A percentile compares a stretch with the other conserved stretches of the same genome.
Conservation (phyloP, 306 rosid genomes). For the Vicia faba region DNA sequence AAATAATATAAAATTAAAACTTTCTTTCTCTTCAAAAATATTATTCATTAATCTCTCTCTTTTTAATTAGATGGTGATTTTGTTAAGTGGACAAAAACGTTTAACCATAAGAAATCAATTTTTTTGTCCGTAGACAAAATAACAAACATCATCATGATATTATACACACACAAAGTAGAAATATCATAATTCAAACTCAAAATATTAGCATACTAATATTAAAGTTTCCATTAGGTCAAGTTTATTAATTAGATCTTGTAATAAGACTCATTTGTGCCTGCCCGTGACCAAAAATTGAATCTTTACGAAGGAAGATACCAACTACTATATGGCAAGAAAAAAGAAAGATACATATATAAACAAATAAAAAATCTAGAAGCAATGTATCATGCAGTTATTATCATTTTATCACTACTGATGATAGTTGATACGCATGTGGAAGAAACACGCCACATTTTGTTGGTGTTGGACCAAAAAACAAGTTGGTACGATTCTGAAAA, state of each 20-base stretch:
- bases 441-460: constrained; percentile 26
- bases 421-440: constrained; percentile 16
- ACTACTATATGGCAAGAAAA: background rate
- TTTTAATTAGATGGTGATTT: background rate
- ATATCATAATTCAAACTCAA: too few relatives aligned
- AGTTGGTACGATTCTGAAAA: constrained; percentile 9
- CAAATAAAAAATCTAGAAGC: background rate
- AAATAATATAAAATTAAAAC: background rate
- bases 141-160: too few relatives aligned
- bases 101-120: too few relatives aligned
- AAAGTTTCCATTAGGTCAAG: too few relatives aligned
- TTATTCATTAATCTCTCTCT: background rate
- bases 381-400: background rate
- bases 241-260: too few relatives aligned
- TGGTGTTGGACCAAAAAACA: constrained; percentile 4
- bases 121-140: too few relatives aligned
- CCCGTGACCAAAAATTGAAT: constrained; percentile 2
- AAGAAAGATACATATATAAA: background rate
- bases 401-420: background rate
- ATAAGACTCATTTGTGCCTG: too few relatives aligned
- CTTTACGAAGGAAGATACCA: constrained; percentile 4
- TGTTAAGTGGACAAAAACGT: background rate
- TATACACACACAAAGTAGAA: too few relatives aligned
- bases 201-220: too few relatives aligned
- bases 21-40: background rate